Conservation (phyloP, 2,329 filamentous ascomycete genomes). For the Celoporthe dispersa region DNA sequence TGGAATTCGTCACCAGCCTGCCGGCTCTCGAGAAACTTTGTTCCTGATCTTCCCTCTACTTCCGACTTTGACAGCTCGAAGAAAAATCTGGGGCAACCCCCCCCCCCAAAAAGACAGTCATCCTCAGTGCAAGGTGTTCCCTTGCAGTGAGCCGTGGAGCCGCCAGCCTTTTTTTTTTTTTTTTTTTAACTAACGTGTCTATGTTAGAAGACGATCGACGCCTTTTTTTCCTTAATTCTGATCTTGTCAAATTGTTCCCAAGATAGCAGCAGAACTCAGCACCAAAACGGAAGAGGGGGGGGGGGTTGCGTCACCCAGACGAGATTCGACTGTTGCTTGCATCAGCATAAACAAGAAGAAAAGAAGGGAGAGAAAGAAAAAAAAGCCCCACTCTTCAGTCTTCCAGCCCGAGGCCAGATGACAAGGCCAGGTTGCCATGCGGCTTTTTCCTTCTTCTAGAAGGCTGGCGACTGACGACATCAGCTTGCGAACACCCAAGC, state of each 20-base stretch:
- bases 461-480: background rate
- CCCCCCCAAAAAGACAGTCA: constrained; percentile 6
- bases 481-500: background rate
- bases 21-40: constrained; percentile 13
- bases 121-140: constrained; percentile 12
- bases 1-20: constrained; percentile 3
- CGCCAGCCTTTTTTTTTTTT: constrained; percentile 13
- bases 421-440: constrained; percentile 4
- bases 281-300: background rate
- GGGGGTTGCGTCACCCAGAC: constrained; percentile 12
- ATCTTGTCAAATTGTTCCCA: constrained; percentile 16
- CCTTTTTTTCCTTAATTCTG: constrained; percentile 8
- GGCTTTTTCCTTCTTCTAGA: background rate
- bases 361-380: background rate
- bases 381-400: background rate
- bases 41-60: constrained; percentile 14
- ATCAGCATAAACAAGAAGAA: background rate
- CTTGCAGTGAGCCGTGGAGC: constrained; percentile 20
- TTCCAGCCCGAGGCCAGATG: background rate
- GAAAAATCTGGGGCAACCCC: constrained; percentile 10
- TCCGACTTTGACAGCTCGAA: constrained; percentile 11
- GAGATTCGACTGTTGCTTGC: constrained; percentile 1
- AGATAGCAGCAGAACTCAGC: constrained; percentile 23
- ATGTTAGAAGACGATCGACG: constrained; percentile 17
- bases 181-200: background rate